phyloP scores from a whole-genome alignment of 1,284 basidiomycete genomes.

The Peniophora sp. region DNA sequence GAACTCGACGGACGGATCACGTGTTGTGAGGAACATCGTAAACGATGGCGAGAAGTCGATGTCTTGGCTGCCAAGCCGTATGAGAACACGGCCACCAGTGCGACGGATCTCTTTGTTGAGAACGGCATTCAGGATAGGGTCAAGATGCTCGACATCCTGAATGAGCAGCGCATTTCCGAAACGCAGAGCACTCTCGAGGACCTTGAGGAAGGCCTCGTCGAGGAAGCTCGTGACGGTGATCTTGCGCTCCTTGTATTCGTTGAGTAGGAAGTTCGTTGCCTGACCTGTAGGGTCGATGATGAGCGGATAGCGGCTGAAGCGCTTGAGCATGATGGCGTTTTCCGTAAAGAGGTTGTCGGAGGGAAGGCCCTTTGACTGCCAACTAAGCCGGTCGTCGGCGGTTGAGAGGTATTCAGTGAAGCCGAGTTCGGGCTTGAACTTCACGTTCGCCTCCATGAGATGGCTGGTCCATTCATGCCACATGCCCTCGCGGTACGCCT shows the following conservation, averaged over 20 bases:
- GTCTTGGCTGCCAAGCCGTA: conserved; percentile 96
- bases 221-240: conserved; percentile 98
- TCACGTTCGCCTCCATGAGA: conserved; percentile 83
- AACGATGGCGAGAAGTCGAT: conserved; percentile 99
- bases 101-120: conserved; percentile 95
- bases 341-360: conserved; percentile 95
- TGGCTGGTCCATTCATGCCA: conserved; percentile 94
- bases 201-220: conserved; percentile 98
- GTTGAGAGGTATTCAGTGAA: conserved; percentile 96
- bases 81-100: conserved; percentile 94
- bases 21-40: conserved; percentile 97
- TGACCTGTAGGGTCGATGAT: conserved; percentile 99
- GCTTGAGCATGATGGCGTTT: conserved; percentile 98
- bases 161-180: conserved; percentile 98
- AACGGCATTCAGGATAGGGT: conserved; percentile 96
- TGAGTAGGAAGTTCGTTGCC: conserved; percentile 89
- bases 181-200: conserved; percentile 95
- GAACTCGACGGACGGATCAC: conserved; percentile 96
- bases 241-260: conserved; percentile 94
- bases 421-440: conserved; percentile 88
- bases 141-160: conserved; percentile 96
- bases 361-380: conserved; percentile 93
- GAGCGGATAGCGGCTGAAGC: conserved; percentile 96
- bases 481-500: conserved; percentile 96
- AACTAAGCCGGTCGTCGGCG: conserved; percentile 91